Base-by-base conservation (phyloP, 805 yeast species). In the Suhomyces prunicola region DNA sequence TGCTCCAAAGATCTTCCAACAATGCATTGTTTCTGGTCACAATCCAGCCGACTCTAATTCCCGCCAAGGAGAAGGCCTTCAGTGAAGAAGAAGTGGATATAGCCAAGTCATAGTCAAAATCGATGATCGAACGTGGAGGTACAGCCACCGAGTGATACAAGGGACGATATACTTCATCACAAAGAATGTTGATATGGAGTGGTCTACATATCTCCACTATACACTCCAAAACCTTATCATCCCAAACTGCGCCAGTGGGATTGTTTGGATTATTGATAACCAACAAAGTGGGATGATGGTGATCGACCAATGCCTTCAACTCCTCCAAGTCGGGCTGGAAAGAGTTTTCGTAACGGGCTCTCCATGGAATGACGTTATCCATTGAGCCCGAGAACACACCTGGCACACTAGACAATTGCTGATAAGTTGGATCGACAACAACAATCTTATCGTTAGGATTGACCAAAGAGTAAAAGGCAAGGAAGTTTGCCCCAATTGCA, bases 151-250 rank as follows among this genome's bases (percentile, higher is more conserved):
- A 68, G 60, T 80, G 83, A 60, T 69, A 78, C 48, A 81, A 65
- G 9, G 85, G 85, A 8, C 84, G 64, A 59, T 81, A 81, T 6
- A 81, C 85, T 56, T 81, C 85, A 61, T 81, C 85, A 45, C 78
- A 72, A 47, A 79, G 60, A 8, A 81, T 51, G 47, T 72, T 72
- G 7, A 69, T 66, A 42, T 65, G 71, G 15, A 63, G 52, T 13
- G 53, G 41, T 8, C 60, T 50, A 42, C 83, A 80, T 26, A 80
- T 52, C 3, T 62, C 66, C 7, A 61, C 77, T 67, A 68, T 73
- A 68, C 67, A 60, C 7, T 54, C 42, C 55, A 81, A 58, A 7
- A 61, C 50, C 1, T 60, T 62, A 50, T 70, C 67, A 1, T 68
- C 64, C 63, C 80, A 72, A 5, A 79, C 74, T 1, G 65, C 60